Conservation (phyloP, 2,329 filamentous ascomycete genomes). For the Fusarium sp. region DNA sequence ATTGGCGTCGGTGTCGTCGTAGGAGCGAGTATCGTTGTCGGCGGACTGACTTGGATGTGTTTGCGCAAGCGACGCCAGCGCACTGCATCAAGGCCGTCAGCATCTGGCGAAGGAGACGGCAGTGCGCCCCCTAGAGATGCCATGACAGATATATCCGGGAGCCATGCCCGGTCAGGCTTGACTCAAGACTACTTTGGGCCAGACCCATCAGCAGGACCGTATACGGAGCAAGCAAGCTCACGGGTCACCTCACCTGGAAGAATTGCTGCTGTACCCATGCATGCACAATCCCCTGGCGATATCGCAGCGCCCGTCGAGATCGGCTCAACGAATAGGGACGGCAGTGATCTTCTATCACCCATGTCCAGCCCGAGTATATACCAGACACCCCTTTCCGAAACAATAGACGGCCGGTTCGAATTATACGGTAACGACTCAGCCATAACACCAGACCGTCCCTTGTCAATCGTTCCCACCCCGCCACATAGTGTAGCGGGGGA, state of each 20-base stretch:
- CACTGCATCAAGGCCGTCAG: conserved; percentile 21
- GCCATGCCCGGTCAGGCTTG: conserved; percentile 48
- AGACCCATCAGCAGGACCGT: conserved; percentile 59
- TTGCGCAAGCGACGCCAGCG: conserved; percentile 51
- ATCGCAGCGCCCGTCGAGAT: conserved; percentile 67
- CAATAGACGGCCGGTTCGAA: conserved; percentile 55
- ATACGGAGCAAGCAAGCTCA: conserved; percentile 52
- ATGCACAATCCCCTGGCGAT: conserved; percentile 61
- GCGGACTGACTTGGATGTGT: conserved; percentile 60
- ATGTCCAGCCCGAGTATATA: conserved; percentile 37
- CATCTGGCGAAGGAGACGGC: conserved; percentile 32
- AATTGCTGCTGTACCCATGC: conserved; percentile 56
- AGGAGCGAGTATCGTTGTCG: conserved; percentile 57
- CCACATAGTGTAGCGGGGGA: conserved; percentile 37
- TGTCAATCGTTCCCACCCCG: conserved; percentile 44
- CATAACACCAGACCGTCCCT: conserved; percentile 24
- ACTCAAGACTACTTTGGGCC: conserved; percentile 60
- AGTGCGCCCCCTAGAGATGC: conserved; percentile 38
- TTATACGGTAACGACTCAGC: conserved; percentile 55
- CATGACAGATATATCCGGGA: conserved; percentile 51
- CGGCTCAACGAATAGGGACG: conserved; percentile 50
- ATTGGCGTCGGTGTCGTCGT: conserved; percentile 66
- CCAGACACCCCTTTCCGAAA: conserved; percentile 43
- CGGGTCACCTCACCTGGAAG: conserved; percentile 49
- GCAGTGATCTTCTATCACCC: conserved; percentile 34